Conservation (phyloP, 78 protist genomes). For the Protostelium mycophagum region DNA sequence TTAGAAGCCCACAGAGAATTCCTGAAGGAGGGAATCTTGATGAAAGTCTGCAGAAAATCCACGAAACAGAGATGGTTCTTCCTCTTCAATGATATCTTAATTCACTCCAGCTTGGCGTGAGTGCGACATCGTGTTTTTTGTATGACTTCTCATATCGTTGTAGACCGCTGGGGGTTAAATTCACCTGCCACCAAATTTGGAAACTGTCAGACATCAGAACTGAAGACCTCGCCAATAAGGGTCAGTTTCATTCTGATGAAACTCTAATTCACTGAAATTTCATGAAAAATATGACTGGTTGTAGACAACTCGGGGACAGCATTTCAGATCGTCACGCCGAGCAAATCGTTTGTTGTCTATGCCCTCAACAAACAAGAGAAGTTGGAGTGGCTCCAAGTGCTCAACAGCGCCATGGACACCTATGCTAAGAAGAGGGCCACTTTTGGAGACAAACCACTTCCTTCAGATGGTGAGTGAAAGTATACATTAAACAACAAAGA, state of each 20-base stretch:
- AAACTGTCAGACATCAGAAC: neutral
- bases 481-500: too few relatives aligned
- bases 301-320: constrained; percentile 10
- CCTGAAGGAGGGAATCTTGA: constrained; percentile 41
- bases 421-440: neutral
- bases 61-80: constrained; percentile 38
- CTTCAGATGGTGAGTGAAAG: too few relatives aligned
- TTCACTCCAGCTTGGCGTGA: constrained; percentile 9
- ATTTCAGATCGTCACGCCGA: constrained; percentile 39
- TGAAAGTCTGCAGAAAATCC: constrained; percentile 55
- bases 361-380: constrained; percentile 32
- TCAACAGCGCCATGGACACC: constrained; percentile 2
- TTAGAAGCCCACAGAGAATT: constrained; percentile 17
- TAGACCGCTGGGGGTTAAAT: neutral
- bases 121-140: neutral
- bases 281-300: neutral
- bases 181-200: neutral
- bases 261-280: too few relatives aligned
- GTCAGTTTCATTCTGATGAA: too few relatives aligned
- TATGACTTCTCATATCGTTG: neutral
- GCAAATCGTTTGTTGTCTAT: constrained; percentile 46
- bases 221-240: neutral
- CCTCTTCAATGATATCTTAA: constrained; percentile 33
- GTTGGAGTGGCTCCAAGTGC: constrained; percentile 43
- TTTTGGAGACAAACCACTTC: neutral